phyloP scores from a whole-genome alignment of 176 grass and related monocot species.

The Musa acuminata region DNA sequence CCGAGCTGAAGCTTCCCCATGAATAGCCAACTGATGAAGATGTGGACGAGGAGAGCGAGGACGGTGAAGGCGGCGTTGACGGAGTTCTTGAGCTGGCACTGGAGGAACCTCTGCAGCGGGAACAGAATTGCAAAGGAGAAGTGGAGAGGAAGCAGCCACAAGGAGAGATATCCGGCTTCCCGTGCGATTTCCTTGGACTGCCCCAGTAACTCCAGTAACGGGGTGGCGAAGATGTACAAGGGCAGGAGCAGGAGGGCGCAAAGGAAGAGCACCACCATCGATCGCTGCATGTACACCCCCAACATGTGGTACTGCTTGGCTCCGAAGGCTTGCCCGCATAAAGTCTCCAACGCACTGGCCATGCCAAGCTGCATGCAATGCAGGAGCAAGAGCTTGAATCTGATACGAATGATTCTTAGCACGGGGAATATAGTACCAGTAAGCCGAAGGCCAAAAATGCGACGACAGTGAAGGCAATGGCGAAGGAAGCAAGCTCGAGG shows the following conservation, averaged over 20 bases:
- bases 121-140: slow-evolving; percentile 32
- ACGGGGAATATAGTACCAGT: slow-evolving; percentile 27
- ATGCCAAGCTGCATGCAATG: slow-evolving; percentile 13
- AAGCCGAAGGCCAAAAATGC: slow-evolving; percentile 45
- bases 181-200: slow-evolving; percentile 54
- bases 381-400: too few relatives aligned
- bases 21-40: background rate
- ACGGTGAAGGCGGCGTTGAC: background rate
- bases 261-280: slow-evolving; percentile 50
- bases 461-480: slow-evolving; percentile 45
- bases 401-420: too few relatives aligned
- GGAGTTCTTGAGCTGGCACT: slow-evolving; percentile 22
- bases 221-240: slow-evolving; percentile 41
- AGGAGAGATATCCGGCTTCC: slow-evolving; percentile 50
- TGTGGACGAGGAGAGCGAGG: background rate
- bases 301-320: slow-evolving; percentile 54
- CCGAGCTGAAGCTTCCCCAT: background rate
- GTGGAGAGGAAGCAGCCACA: slow-evolving; percentile 59
- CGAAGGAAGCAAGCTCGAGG: slow-evolving; percentile 60
- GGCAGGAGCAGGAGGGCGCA: slow-evolving; percentile 36
- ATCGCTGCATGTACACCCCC: slow-evolving; percentile 67
- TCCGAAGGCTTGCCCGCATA: slow-evolving; percentile 68
- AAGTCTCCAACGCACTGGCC: slow-evolving; percentile 29
- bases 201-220: slow-evolving; percentile 58
- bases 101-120: slow-evolving; percentile 23